Base-by-base conservation (phyloP, 176 grass and related monocot genomes). In the Triticum timopheevii region DNA sequence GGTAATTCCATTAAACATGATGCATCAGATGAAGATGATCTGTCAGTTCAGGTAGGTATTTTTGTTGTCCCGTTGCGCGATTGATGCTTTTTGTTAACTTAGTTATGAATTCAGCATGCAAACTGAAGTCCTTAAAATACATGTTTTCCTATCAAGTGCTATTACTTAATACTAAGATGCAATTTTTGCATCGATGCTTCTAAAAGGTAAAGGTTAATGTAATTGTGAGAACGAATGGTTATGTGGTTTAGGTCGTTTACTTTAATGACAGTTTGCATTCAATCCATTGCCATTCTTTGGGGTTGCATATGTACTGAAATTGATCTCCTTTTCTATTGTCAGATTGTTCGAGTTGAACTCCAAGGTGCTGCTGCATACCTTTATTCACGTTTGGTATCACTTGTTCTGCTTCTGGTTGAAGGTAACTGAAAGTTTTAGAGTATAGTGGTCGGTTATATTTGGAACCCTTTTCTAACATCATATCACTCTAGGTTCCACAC, bases 321-420 rank as follows among this genome's bases (percentile, higher is more conserved):
- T 40, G 28, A 54, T 83, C 33, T 86, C 13, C 20, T 10, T 76
- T 82, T 62, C 38, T 34, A 36, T 81, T 49, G 11, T 13, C 56
- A 99, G 97, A 91, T 99, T 83, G 39, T 99, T 84, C 87, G 82
- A 78, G 84, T 93, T 65, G 86, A 92, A 81, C 83, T 96, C 82
- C 84, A 91, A 90, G 95, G 86, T 72, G 82, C 77, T 83, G 75
- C 89, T 87, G 87, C 88, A 81, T 96, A 96, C 17, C 94, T 99
- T 79, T 99, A 99, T 84, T 90, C 92, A 84, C 90, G 87, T 72
- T 31, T 99, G 56, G 82, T 99, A 52, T 88, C 97, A n/a, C 92
- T 99, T 90, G 88, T 99, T 81, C 87, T 99, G 64, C 92, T 96
- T 84, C 91, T 99, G 54, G 90, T 99, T 83, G 97, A 99, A 88